Percentiles rank a stretch among this genome's conserved stretches.
Evolutionary conservation across 2,329 filamentous ascomycete species (phyloP).

Genomic region (Verticillium tricorpus): DNA sequence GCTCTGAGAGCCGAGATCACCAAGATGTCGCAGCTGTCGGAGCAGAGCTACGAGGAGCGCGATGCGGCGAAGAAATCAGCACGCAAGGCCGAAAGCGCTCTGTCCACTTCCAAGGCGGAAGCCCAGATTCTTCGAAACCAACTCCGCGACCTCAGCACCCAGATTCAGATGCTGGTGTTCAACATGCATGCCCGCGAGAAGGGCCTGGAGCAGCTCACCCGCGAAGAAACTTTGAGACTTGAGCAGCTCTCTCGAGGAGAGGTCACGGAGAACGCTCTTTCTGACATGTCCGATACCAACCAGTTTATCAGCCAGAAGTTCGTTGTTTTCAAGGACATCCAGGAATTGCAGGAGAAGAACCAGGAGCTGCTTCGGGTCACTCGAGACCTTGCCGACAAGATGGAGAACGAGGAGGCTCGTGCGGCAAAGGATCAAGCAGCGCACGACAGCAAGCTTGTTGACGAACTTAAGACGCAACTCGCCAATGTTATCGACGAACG

Average conservation of each 20-base stretch:
- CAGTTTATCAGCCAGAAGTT: conserved; percentile 85
- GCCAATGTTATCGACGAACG: conserved; percentile 79
- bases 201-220: conserved; percentile 65
- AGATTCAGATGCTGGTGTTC: conserved; percentile 86
- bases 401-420: conserved; percentile 86
- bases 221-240: conserved; percentile 69
- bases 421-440: conserved; percentile 59
- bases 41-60: conserved; percentile 75
- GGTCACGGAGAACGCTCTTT: conserved; percentile 63
- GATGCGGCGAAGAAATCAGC: conserved; percentile 74
- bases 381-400: conserved; percentile 77
- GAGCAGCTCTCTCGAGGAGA: conserved; percentile 75
- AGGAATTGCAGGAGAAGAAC: conserved; percentile 84
- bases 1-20: conserved; percentile 75
- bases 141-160: conserved; percentile 81
- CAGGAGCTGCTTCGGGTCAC: conserved; percentile 77
- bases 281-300: conserved; percentile 79
- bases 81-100: conserved; percentile 71
- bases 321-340: conserved; percentile 82
- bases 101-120: conserved; percentile 62
- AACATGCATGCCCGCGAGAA: conserved; percentile 80
- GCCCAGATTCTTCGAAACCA: conserved; percentile 78
- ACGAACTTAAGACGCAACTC: conserved; percentile 66
- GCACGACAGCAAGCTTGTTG: conserved; percentile 67
- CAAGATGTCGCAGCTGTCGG: conserved; percentile 79